A percentile compares a stretch with the other conserved stretches of the same genome.
These are phyloP conservation scores for Anacardium occidentale DNA, from an alignment of 345 rosid genomes.

Conservation along the genomic window DNA sequence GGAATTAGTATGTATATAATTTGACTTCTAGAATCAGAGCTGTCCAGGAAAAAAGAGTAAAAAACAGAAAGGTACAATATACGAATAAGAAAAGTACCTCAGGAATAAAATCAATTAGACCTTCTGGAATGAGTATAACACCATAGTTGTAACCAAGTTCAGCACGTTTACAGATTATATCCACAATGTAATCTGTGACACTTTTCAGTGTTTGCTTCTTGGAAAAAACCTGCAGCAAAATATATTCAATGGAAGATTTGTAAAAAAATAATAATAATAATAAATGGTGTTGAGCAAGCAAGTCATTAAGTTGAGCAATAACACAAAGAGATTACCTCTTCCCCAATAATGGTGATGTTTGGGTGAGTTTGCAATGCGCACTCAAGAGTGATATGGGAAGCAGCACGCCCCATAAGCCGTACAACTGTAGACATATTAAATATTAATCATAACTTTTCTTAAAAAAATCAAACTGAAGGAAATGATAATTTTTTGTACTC, in stretches of 20 bases:
- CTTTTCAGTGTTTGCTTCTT: constrained; percentile 76
- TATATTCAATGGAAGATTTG: background rate
- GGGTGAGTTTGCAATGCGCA: constrained; percentile 99
- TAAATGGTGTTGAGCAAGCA: background rate
- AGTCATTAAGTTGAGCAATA: background rate
- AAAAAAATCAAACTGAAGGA: background rate
- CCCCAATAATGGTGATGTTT: constrained; percentile 88
- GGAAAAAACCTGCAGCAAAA: constrained; percentile 61
- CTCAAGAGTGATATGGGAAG: constrained; percentile 95
- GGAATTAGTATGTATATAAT: background rate
- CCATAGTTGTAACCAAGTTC: constrained; percentile 80
- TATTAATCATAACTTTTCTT: background rate
- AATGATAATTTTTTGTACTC: background rate
- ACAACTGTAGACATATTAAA: constrained; percentile 59
- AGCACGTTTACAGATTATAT: constrained; percentile 75
- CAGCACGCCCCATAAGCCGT: constrained; percentile 99
- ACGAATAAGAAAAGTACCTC: constrained; percentile 49
- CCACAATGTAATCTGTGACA: constrained; percentile 84
- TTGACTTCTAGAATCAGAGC: background rate
- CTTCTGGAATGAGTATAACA: constrained; percentile 95
- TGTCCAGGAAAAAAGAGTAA: background rate
- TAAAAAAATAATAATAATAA: too few species aligned
- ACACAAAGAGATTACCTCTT: constrained; percentile 56
- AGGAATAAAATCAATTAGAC: constrained; percentile 96
- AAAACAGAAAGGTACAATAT: background rate